Conservation (phyloP, 2,329 filamentous ascomycete species). For the Ceratocystis colombiana region DNA sequence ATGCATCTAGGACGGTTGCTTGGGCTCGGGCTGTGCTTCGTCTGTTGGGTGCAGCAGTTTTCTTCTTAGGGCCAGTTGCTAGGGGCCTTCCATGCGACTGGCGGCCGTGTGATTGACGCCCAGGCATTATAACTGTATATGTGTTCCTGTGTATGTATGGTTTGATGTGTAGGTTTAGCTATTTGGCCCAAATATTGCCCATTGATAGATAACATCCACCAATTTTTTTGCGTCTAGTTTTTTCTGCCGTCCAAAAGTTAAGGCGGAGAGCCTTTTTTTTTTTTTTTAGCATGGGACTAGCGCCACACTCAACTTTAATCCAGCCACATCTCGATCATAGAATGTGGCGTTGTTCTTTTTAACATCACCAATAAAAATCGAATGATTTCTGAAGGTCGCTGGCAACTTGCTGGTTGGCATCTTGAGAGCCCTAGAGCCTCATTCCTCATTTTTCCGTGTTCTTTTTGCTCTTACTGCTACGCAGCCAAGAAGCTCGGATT, state of each 20-base stretch:
- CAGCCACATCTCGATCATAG: neutral
- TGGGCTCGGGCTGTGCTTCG: conserved; percentile 42
- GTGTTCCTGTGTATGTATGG: conserved; percentile 1
- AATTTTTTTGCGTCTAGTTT: conserved; percentile 22
- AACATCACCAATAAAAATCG: conserved; percentile 21
- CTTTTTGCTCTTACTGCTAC: neutral
- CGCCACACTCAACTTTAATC: conserved; percentile 13
- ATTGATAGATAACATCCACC: neutral
- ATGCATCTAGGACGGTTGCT: conserved; percentile 47
- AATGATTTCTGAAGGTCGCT: conserved; percentile 18
- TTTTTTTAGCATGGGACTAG: conserved; percentile 24
- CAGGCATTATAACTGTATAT: conserved; percentile 39
- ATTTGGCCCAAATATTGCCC: conserved; percentile 8
- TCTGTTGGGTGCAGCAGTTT: conserved; percentile 29
- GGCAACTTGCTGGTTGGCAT: neutral
- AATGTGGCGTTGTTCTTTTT: conserved; percentile 17
- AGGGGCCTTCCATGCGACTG: conserved; percentile 38
- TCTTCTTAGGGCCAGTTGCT: conserved; percentile 29
- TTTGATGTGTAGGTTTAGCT: conserved; percentile 9
- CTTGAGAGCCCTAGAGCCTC: neutral
- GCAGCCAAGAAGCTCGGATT: neutral
- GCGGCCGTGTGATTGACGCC: conserved; percentile 50
- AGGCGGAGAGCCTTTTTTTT: conserved; percentile 25
- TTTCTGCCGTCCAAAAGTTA: conserved; percentile 26
- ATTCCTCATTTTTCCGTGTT: neutral